Conservation (phyloP, 441 rosid species). For the Metrosideros polymorpha region DNA sequence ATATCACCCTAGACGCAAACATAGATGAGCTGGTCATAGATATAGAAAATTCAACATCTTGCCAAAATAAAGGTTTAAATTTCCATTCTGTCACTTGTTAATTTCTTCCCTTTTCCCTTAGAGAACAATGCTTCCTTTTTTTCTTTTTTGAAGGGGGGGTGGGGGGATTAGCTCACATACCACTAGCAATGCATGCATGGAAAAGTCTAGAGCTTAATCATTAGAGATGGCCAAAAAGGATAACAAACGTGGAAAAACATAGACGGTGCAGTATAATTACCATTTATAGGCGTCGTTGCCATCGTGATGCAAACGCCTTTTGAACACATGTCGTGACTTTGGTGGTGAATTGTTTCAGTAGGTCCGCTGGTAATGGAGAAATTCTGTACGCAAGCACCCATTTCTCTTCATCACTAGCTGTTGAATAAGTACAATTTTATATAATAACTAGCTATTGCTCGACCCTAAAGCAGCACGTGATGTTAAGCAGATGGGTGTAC, state of each 20-base stretch:
- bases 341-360: no score
- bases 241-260: no score
- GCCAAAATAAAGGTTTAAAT: background rate
- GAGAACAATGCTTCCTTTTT: background rate
- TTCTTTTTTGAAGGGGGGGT: no score
- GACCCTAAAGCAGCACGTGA: background rate
- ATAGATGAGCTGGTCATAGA: background rate
- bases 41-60: background rate
- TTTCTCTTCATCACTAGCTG: background rate
- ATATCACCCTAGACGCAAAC: background rate
- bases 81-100: background rate
- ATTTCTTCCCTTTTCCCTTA: background rate
- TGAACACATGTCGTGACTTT: background rate
- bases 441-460: background rate
- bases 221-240: background rate
- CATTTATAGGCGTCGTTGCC: background rate
- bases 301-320: background rate
- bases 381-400: background rate
- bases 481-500: slow-evolving; percentile 32
- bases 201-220: background rate
- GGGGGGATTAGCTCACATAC: no score
- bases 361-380: background rate
- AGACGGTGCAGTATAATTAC: background rate
- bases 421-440: no score
- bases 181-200: background rate